phyloP scores from a whole-genome alignment of 176 grass and related monocot genomes.

The Alopecurus myosuroides region DNA sequence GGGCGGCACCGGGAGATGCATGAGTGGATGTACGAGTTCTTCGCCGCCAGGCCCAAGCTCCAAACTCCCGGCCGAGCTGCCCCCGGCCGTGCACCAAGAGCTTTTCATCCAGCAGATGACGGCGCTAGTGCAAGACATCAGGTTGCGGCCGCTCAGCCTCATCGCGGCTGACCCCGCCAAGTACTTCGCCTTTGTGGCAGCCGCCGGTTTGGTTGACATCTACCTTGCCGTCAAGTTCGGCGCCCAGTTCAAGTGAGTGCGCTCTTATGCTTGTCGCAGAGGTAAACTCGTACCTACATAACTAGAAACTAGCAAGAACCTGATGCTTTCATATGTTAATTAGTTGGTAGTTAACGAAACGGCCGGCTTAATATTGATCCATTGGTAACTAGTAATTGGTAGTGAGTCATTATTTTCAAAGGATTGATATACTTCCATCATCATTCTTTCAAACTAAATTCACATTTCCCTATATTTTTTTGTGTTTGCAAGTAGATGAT shows the following conservation, averaged over 20 bases:
- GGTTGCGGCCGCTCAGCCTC: conserved; percentile 66
- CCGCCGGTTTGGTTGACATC: conserved; percentile 70
- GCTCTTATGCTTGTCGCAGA: background rate
- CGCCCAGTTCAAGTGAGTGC: conserved; percentile 74
- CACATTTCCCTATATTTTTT: background rate
- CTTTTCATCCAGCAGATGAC: conserved; percentile 79
- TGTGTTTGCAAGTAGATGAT: background rate
- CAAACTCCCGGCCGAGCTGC: conserved; percentile 77
- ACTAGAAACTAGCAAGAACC: too few species aligned
- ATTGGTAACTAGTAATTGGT: background rate
- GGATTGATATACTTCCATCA: too few species aligned
- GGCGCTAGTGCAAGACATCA: conserved; percentile 72
- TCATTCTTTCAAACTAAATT: too few species aligned
- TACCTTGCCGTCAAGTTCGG: conserved; percentile 83
- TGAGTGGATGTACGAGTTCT: conserved; percentile 64
- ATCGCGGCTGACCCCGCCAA: conserved; percentile 39
- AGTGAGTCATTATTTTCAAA: too few species aligned
- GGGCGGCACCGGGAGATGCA: conserved; percentile 53
- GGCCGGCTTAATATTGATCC: too few species aligned
- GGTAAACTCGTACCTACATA: background rate
- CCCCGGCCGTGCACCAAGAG: conserved; percentile 66
- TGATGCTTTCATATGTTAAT: background rate
- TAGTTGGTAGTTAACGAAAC: background rate
- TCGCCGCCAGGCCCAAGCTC: conserved; percentile 51
- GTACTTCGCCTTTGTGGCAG: conserved; percentile 84